phyloP scores from a whole-genome alignment of 495 filamentous ascomycete genomes.

The Ascobolus immersus region DNA sequence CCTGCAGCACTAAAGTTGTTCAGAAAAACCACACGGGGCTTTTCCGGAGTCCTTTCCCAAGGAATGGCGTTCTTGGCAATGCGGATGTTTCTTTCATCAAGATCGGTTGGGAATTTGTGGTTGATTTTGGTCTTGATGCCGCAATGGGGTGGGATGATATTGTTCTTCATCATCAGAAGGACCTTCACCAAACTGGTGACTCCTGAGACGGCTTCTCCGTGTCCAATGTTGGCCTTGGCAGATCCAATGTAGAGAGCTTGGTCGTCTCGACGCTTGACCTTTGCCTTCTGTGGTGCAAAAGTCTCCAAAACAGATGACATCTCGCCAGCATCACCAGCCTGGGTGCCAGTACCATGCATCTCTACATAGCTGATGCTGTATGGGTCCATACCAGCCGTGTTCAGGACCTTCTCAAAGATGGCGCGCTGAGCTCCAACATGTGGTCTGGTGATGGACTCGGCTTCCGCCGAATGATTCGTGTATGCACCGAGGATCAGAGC shows the following conservation, averaged over 20 bases:
- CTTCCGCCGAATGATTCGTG: conserved; percentile 53
- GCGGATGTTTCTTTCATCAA: conserved; percentile 9
- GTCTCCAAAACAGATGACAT: conserved; percentile 53
- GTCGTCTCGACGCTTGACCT: conserved; percentile 34
- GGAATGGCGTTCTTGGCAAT: conserved; percentile 16
- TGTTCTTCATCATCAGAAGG: conserved; percentile 65
- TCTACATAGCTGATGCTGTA: conserved; percentile 58
- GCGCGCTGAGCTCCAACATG: conserved; percentile 44
- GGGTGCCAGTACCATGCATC: conserved; percentile 76
- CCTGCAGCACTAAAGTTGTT: conserved; percentile 50
- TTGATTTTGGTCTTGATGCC: conserved; percentile 28
- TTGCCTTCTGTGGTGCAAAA: conserved; percentile 55
- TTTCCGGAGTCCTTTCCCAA: conserved; percentile 7
- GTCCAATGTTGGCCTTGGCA: conserved; percentile 71
- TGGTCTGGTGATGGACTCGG: conserved; percentile 64
- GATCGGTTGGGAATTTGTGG: not conserved
- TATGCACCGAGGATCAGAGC: conserved; percentile 39
- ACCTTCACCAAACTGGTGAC: conserved; percentile 63
- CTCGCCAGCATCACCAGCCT: conserved; percentile 56
- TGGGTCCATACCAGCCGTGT: conserved; percentile 43
- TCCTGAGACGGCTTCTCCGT: conserved; percentile 73
- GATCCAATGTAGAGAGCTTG: conserved; percentile 60
- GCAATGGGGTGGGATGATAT: conserved; percentile 57
- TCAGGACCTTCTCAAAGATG: conserved; percentile 42
- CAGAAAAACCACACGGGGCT: conserved; percentile 29